phyloP scores from a whole-genome alignment of 805 yeast species.

The Ogataea ramenticola region DNA sequence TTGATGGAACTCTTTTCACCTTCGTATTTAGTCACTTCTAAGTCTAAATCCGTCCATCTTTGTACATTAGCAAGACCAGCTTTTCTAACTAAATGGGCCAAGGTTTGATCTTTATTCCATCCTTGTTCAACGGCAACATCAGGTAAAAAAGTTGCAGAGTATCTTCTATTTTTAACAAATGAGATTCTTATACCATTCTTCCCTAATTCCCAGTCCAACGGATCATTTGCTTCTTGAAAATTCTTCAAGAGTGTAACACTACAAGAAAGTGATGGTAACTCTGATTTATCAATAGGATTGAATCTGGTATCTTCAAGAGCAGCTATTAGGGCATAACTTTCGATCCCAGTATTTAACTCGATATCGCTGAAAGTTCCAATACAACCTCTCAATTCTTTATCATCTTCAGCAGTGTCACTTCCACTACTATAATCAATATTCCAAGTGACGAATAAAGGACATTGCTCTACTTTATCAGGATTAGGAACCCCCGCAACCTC shows the following conservation, averaged over 20 bases:
- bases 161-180: constrained; percentile 31
- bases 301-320: constrained; percentile 81
- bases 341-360: constrained; percentile 50
- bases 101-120: constrained; percentile 70
- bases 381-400: constrained; percentile 67
- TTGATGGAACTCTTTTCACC: constrained; percentile 40
- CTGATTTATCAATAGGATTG: constrained; percentile 48
- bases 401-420: constrained; percentile 11
- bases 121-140: constrained; percentile 84
- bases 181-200: constrained; percentile 67
- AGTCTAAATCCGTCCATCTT: constrained; percentile 24
- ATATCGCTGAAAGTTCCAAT: constrained; percentile 77
- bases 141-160: constrained; percentile 82
- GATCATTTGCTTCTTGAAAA: constrained; percentile 44
- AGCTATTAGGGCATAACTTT: constrained; percentile 54
- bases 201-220: constrained; percentile 76
- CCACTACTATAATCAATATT: constrained; percentile 28
- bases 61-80: constrained; percentile 40
- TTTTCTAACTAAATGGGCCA: constrained; percentile 63
- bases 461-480: constrained; percentile 13
- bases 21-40: constrained; percentile 47
- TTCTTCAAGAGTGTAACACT: constrained; percentile 60
- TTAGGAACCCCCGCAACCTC: constrained; percentile 5
- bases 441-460: constrained; percentile 90
- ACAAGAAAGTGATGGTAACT: constrained; percentile 46